Base-by-base conservation (phyloP, 257 asterid species). In the Leptodermis oblonga region DNA sequence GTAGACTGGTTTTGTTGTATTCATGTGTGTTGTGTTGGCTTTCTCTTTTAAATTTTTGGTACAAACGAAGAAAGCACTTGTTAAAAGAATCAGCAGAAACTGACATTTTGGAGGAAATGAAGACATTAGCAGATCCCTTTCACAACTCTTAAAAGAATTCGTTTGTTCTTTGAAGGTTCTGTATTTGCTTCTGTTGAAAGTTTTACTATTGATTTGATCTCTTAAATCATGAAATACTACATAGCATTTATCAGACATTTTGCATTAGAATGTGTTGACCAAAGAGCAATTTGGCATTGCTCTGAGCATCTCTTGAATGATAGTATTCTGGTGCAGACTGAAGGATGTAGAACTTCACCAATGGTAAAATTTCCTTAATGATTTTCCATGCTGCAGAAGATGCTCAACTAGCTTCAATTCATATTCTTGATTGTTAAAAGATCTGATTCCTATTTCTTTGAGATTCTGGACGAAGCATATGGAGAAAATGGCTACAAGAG, bases 341-440 rank as follows among this genome's bases (percentile, higher is more conserved):
- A 45, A 65, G 70, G 70, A 22, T 15, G 25, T 3, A 65, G 3
- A 7, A 15, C 2, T 65, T 17, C 18, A 30, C 59, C 59, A 45
- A 45, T 11, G 31, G 0, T 8, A n/a, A 14, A 65, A 11, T 48
- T 41, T 65, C 55, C 37, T 65, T 13, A 65, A 30, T 17, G 13
- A 45, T 31, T 48, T 67, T 48, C 31, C 59, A 65, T 65, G 28
- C 25, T 18, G 41, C 36, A 65, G 31, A 5, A 65, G 56, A 45
- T 65, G 33, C 17, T 65, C 56, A 42, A 45, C 41, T 26, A 65
- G 41, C 42, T 65, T 65, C 26, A 43, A 25, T 46, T 65, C 69
- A 26, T 65, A 17, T n/a, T 26, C 55, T 4, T 43, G 2, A 30
- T 43, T 43, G 2, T 28, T 5, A 18, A 65, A 65, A 7, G 3